Conservation (phyloP, 371 early-diverging fungal species). For the Mucor velutinosus region DNA sequence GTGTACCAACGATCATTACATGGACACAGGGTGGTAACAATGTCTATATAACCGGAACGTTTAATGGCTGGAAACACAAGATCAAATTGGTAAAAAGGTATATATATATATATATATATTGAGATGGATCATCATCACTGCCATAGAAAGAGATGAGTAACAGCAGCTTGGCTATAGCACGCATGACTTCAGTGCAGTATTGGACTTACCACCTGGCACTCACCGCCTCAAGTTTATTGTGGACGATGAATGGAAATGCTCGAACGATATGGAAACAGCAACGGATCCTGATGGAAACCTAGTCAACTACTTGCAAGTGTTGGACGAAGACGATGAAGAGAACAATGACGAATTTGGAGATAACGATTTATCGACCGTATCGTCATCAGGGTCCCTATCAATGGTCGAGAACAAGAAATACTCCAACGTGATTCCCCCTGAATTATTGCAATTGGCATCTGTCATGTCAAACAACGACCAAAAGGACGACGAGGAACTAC, state of each 20-base stretch:
- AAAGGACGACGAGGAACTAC: not conserved
- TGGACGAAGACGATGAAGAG: conserved; percentile 58
- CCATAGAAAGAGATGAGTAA: not conserved
- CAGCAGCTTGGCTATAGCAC: conserved; percentile 34
- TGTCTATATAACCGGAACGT: conserved; percentile 96
- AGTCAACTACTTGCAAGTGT: conserved; percentile 92
- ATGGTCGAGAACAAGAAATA: conserved; percentile 61
- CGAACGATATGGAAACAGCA: conserved; percentile 86
- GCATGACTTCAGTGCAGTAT: conserved; percentile 78
- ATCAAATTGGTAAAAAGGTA: conserved; percentile 83
- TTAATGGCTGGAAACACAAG: conserved; percentile 96
- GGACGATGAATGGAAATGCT: conserved; percentile 97
- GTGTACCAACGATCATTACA: conserved; percentile 81
- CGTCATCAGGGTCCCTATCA: conserved; percentile 28
- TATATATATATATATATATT: no score
- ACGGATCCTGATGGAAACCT: conserved; percentile 94
- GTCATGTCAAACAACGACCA: conserved; percentile 23
- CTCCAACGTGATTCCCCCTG: conserved; percentile 62
- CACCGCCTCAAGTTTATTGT: conserved; percentile 97
- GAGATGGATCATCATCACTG: not conserved
- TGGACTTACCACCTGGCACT: conserved; percentile 90
- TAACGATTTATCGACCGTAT: conserved; percentile 24
- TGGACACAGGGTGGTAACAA: conserved; percentile 89
- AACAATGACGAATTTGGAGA: conserved; percentile 47
- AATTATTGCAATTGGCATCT: conserved; percentile 40